Percentiles rank a stretch among this genome's conserved stretches.
Conservation (phyloP, 352 stramenopile genomes). For the Pythium folliculosum region DNA sequence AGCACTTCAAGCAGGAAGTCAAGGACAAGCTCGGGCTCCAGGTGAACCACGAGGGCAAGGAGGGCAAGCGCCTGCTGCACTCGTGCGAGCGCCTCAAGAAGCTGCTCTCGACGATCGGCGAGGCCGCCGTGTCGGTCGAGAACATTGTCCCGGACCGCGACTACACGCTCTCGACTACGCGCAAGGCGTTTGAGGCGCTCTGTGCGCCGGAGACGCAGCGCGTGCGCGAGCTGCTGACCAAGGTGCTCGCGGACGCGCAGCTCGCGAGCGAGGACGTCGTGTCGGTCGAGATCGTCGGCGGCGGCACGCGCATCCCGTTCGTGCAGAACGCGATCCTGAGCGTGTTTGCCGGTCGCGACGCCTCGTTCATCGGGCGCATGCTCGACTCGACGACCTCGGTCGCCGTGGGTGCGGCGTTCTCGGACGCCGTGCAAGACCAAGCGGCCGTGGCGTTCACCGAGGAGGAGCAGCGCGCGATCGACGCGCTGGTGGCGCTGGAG, state of each 20-base stretch:
- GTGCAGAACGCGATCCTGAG: conserved; percentile 79
- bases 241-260: conserved; percentile 48
- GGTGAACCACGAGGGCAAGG: conserved; percentile 68
- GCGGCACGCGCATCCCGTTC: conserved; percentile 86
- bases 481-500: conserved; percentile 52
- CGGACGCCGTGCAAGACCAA: conserved; percentile 12
- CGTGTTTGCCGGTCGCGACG: conserved; percentile 42
- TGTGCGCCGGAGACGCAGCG: conserved; percentile 50
- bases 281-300: conserved; percentile 90
- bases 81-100: conserved; percentile 90
- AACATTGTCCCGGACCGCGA: conserved; percentile 85
- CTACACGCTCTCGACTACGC: conserved; percentile 70
- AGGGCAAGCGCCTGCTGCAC: conserved; percentile 85
- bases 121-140: conserved; percentile 80
- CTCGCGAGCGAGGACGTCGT: conserved; percentile 43
- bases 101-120: conserved; percentile 84
- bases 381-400: conserved; percentile 88
- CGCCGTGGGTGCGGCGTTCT: conserved; percentile 72
- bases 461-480: conserved; percentile 33
- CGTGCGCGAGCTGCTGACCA: conserved; percentile 56
- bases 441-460: conserved; percentile 22
- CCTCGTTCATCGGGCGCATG: conserved; percentile 76
- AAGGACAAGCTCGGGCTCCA: conserved; percentile 51
- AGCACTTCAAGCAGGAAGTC: conserved; percentile 76
- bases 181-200: conserved; percentile 70